phyloP scores from a whole-genome alignment of 148 eudicot genomes.

The Rhododendron ferrugineum region DNA sequence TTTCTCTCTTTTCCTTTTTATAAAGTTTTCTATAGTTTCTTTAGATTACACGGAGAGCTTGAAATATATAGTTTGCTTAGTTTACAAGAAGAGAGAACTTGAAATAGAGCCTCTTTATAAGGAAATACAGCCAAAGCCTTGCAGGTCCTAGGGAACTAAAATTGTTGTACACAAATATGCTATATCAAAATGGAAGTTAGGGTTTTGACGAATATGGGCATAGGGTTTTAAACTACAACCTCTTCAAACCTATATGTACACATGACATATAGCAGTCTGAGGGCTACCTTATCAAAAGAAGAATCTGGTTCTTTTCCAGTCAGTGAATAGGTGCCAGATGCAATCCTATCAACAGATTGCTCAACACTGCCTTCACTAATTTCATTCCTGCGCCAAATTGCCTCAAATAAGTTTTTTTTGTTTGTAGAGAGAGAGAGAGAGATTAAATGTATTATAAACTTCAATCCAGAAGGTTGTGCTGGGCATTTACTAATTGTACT shows the following conservation, averaged over 20 bases:
- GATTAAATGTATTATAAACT: too few relatives aligned
- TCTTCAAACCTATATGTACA: background rate
- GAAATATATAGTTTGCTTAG: background rate
- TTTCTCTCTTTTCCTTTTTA: background rate
- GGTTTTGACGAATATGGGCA: background rate
- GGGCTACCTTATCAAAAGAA: slow-evolving; percentile 80
- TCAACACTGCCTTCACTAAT: slow-evolving; percentile 24
- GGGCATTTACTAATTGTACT: too few relatives aligned
- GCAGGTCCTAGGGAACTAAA: background rate
- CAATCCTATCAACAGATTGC: slow-evolving; percentile 29
- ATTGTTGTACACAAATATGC: background rate
- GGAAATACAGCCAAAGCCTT: background rate
- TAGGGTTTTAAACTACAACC: background rate
- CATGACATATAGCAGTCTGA: background rate
- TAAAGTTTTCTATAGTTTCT: background rate
- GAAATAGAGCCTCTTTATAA: background rate
- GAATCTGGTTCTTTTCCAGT: slow-evolving; percentile 50
- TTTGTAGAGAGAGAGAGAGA: background rate
- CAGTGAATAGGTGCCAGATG: slow-evolving; percentile 23
- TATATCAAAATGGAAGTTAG: background rate
- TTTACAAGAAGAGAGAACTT: background rate
- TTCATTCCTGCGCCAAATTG: slow-evolving; percentile 32
- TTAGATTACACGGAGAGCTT: background rate
- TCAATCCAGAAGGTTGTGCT: too few relatives aligned
- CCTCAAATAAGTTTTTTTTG: background rate